Evolutionary conservation across 768 basidiomycete species (phyloP).

Genomic region (Phylloporus scabripes): DNA sequence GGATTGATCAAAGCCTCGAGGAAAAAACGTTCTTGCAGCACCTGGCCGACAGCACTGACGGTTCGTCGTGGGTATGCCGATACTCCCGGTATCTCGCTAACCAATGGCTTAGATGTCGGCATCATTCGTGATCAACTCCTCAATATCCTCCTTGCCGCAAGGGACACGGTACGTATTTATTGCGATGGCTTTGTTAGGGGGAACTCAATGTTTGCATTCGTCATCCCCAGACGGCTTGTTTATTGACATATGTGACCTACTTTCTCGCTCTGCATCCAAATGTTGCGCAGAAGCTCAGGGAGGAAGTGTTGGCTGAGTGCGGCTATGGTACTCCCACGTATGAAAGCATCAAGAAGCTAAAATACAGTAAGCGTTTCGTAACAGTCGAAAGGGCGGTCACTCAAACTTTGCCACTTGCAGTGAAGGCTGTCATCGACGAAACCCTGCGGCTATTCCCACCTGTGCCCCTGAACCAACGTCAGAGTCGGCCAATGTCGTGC

Average conservation of each 20-base stretch:
- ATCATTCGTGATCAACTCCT: slow-evolving; percentile 73
- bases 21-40: slow-evolving; percentile 66
- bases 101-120: slow-evolving; percentile 43
- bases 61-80: slow-evolving; percentile 30
- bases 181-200: not conserved
- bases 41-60: slow-evolving; percentile 58
- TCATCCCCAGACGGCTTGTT: slow-evolving; percentile 52
- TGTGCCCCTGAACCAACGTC: slow-evolving; percentile 67
- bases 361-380: slow-evolving; percentile 49
- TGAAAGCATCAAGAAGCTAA: slow-evolving; percentile 53
- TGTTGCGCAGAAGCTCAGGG: slow-evolving; percentile 45
- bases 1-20: slow-evolving; percentile 34
- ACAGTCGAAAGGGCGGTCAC: slow-evolving; percentile 1
- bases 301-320: slow-evolving; percentile 55
- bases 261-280: slow-evolving; percentile 63
- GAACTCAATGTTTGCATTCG: slow-evolving; percentile 1
- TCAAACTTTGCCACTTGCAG: slow-evolving; percentile 28
- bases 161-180: slow-evolving; percentile 59
- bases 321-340: slow-evolving; percentile 49
- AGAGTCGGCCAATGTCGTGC: slow-evolving; percentile 45
- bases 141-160: slow-evolving; percentile 68
- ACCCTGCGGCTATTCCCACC: slow-evolving; percentile 74
- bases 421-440: slow-evolving; percentile 76
- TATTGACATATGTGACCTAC: slow-evolving; percentile 66
- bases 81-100: slow-evolving; percentile 3